Evolutionary conservation across 176 grass and related monocot genomes (phyloP).

Genomic region (Avena eriantha): DNA sequence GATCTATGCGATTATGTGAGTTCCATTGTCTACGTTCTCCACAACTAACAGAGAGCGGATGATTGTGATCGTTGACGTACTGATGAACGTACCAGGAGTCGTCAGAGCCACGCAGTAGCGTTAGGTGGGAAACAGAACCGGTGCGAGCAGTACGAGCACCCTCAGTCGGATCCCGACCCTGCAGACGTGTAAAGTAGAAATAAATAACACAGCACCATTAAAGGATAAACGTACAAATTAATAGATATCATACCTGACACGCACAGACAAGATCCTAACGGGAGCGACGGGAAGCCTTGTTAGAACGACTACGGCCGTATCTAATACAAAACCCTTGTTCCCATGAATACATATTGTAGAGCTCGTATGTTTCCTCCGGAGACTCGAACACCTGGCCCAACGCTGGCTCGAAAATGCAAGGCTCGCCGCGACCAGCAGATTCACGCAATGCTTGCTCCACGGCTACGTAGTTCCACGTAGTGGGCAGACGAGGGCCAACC

Average conservation of each 20-base stretch:
- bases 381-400: not conserved
- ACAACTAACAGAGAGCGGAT: not conserved
- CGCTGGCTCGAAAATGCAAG: not conserved
- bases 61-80: not conserved
- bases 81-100: not conserved
- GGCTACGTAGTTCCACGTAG: not conserved
- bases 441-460: not conserved
- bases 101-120: not conserved
- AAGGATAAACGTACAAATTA: no score
- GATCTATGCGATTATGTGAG: not conserved
- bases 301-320: not conserved
- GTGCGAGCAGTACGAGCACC: rapidly evolving
- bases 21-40: not conserved
- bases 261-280: not conserved
- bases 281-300: not conserved
- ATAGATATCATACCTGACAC: not conserved
- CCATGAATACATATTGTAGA: not conserved
- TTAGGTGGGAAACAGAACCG: not conserved
- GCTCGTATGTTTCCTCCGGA: not conserved
- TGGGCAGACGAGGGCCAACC: no score
- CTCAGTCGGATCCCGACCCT: not conserved
- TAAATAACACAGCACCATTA: no score
- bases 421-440: rapidly evolving
- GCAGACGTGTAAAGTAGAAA: no score
- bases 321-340: not conserved